Conservation (phyloP, 352 stramenopile species). For the Pythium aristosporum region DNA sequence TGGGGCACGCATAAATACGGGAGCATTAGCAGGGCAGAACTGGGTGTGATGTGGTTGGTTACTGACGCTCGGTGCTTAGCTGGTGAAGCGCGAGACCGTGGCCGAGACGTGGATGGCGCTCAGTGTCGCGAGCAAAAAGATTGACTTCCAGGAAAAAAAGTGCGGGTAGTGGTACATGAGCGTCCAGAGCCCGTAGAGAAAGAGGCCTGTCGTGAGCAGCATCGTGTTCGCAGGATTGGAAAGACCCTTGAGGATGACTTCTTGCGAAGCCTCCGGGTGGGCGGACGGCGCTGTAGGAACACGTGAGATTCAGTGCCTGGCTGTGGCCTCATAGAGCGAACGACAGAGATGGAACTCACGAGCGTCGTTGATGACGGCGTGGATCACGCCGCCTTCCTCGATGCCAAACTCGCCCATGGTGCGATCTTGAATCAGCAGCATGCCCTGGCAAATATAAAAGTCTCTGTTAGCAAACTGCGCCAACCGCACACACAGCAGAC, state of each 20-base stretch:
- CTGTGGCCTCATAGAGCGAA: not conserved
- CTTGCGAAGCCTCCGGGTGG: conserved; percentile 41
- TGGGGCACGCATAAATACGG: conserved; percentile 19
- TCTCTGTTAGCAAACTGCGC: not conserved
- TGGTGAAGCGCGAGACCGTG: conserved; percentile 50
- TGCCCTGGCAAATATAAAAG: conserved; percentile 30
- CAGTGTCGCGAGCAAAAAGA: conserved; percentile 62
- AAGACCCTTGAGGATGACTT: conserved; percentile 50
- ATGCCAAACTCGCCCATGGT: conserved; percentile 80
- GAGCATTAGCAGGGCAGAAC: not conserved
- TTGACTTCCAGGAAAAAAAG: conserved; percentile 74
- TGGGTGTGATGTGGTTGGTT: not conserved
- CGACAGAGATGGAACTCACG: conserved; percentile 37
- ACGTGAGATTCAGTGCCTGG: conserved; percentile 6
- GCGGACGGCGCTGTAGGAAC: conserved; percentile 30
- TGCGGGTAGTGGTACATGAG: conserved; percentile 81
- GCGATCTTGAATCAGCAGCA: conserved; percentile 60
- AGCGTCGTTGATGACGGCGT: conserved; percentile 70
- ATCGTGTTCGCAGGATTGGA: conserved; percentile 60
- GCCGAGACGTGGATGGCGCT: conserved; percentile 64
- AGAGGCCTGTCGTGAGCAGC: conserved; percentile 56
- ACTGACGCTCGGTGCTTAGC: conserved; percentile 3
- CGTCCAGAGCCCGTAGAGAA: conserved; percentile 76
- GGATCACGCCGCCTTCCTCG: conserved; percentile 71
- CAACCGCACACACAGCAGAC: too few relatives aligned